Evolutionary conservation across 805 yeast genomes (phyloP), one percentile per base, ranked within the genome.

Genomic region (Huiozyma naganishii): DNA sequence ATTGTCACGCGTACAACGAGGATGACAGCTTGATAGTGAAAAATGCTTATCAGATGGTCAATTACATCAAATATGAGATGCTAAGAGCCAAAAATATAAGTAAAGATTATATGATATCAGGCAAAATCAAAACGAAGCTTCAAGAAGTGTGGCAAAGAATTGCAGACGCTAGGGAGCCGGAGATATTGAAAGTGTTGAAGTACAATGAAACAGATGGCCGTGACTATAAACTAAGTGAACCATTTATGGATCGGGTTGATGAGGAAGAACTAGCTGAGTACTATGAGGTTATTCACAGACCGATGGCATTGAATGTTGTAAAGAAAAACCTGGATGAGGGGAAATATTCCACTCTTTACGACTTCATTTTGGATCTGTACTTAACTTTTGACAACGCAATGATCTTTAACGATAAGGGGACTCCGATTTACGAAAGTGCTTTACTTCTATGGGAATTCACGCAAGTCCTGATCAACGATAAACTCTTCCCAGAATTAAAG

Each of bases 321-420:
- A 65, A 71, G 47, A 64, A 65, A 17, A 73, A 73, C 40, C 56
- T 88, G 37, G 73, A 73, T 12, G 62, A 61, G 12, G 76, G 77
- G 27, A 70, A 73, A 29, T 75, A 76, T 46, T 67, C 70, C 3
- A 72, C 74, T 35, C 70, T 86, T 45, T 74, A 72, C 33, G 76
- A 71, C 40, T 83, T 87, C 54, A 65, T 73, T 44, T 71, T 69
- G 17, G 82, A 80, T 41, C 68, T 82, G 6, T 65, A 68, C 29
- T 65, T 80, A 42, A 79, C 90, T 10, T 88, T 89, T 65, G 57
- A 69, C 38, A 92, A 92, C 62, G 95, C 97, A 1, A 77, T 78
- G 56, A 60, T 72, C 1, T 90, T 79, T 63, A 90, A 89, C 61
- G 83, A 79, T 47, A 83, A 83, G 42, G 77, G 74, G 1, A 77